These are phyloP conservation scores for Collybia sordida DNA, from an alignment of 768 basidiomycete species.

Conservation along the genomic window DNA sequence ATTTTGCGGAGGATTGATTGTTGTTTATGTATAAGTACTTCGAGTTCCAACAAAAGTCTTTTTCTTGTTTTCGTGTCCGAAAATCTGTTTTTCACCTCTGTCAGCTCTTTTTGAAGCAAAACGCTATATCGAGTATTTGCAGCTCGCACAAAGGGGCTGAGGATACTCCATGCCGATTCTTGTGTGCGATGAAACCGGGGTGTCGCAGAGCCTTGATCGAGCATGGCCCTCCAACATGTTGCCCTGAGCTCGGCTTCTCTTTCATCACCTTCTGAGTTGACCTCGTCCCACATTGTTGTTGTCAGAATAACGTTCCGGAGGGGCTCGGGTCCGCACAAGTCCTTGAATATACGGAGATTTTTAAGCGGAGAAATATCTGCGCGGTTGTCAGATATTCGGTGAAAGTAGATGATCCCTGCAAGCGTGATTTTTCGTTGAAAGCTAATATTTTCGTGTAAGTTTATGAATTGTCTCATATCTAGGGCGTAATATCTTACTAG, in stretches of 20 bases:
- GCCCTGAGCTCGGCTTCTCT: conserved; percentile 41
- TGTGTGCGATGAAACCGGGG: conserved; percentile 32
- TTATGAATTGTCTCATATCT: background rate
- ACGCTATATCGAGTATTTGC: conserved; percentile 8
- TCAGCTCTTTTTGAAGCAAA: conserved; percentile 23
- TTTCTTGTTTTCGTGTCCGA: conserved; percentile 7
- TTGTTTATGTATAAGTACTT: conserved; percentile 6
- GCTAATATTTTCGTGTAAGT: conserved; percentile 7
- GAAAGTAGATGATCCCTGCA: conserved; percentile 19
- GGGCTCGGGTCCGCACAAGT: conserved; percentile 40
- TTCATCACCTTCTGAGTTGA: conserved; percentile 27
- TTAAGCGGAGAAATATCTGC: conserved; percentile 36
- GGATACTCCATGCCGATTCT: conserved; percentile 33
- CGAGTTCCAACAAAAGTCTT: conserved; percentile 4
- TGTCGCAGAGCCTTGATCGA: conserved; percentile 37
- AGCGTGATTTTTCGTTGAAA: conserved; percentile 15
- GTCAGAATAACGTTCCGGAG: conserved; percentile 41
- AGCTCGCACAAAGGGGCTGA: conserved; percentile 26
- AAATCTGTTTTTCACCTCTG: conserved; percentile 16
- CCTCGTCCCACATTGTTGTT: conserved; percentile 45
- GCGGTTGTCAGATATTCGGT: conserved; percentile 25
- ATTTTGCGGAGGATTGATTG: conserved; percentile 1
- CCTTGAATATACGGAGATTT: conserved; percentile 43
- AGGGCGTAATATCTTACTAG: background rate
- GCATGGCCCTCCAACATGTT: conserved; percentile 42